Percentiles rank a stretch among this genome's conserved stretches.
phyloP scores from a whole-genome alignment of 495 filamentous ascomycete species.

The Glonium stellatum region DNA sequence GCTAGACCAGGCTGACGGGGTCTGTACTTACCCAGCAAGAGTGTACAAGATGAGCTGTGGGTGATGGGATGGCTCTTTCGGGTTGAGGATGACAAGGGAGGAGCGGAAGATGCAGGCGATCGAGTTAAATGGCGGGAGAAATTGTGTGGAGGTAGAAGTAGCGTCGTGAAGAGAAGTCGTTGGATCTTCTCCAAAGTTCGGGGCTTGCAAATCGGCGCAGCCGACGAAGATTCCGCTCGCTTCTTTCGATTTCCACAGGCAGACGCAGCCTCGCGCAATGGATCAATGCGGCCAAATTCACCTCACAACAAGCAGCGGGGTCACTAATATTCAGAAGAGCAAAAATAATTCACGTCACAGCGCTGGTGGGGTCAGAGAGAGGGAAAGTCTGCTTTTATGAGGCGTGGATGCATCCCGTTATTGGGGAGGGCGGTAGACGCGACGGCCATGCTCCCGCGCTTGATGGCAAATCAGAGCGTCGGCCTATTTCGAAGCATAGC shows the following conservation, averaged over 20 bases:
- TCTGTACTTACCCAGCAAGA: background rate
- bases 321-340: background rate
- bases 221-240: slow-evolving; percentile 19
- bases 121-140: background rate
- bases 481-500: background rate
- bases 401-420: background rate
- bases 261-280: slow-evolving; percentile 17
- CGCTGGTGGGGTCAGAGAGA: background rate
- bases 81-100: slow-evolving; percentile 1
- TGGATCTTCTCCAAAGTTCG: background rate
- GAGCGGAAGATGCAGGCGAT: background rate
- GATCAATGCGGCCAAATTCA: background rate
- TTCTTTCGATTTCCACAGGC: slow-evolving; percentile 24
- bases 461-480: background rate
- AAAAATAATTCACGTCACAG: background rate
- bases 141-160: background rate
- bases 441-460: slow-evolving; percentile 10
- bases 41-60: background rate
- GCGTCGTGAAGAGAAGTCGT: background rate
- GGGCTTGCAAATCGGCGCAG: slow-evolving; percentile 1
- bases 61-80: background rate
- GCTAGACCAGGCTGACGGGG: slow-evolving; percentile 2
- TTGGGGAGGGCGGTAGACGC: background rate
- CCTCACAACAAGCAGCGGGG: background rate
- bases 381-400: background rate